These are phyloP conservation scores for Trichoderma oligosporum DNA, from an alignment of 2,329 filamentous ascomycete species.

Conservation along the genomic window DNA sequence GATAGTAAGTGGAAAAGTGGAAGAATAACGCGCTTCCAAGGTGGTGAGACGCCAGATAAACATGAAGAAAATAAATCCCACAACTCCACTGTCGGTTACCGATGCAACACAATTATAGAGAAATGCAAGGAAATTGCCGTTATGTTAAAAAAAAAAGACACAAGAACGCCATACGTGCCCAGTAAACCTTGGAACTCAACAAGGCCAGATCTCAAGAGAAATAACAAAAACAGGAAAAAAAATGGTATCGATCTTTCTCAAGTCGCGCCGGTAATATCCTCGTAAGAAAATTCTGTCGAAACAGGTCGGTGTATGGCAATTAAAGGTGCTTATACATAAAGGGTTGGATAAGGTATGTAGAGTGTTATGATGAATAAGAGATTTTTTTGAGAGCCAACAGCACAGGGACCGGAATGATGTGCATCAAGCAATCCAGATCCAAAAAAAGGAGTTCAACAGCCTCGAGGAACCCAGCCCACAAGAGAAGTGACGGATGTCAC, in stretches of 20 bases:
- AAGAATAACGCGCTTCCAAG: constrained; percentile 14
- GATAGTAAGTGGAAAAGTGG: constrained; percentile 6
- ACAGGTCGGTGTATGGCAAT: constrained; percentile 39
- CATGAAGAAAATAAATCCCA: constrained; percentile 18
- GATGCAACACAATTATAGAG: constrained; percentile 18
- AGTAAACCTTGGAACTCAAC: constrained; percentile 36
- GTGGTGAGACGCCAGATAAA: constrained; percentile 18
- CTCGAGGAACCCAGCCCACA: constrained; percentile 39
- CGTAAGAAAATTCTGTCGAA: constrained; percentile 40
- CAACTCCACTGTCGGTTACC: constrained; percentile 23
- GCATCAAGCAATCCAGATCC: constrained; percentile 28
- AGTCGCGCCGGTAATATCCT: constrained; percentile 39
- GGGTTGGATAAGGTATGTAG: constrained; percentile 23
- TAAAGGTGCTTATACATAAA: constrained; percentile 49
- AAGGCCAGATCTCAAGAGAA: constrained; percentile 32
- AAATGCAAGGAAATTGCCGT: constrained; percentile 22
- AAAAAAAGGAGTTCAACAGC: constrained; percentile 22
- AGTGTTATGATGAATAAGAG: constrained; percentile 7
- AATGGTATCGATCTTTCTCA: constrained; percentile 47
- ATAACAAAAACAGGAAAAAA: constrained; percentile 37
- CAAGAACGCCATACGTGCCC: constrained; percentile 40
- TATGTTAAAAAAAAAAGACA: constrained; percentile 35
- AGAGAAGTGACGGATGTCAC: constrained; percentile 42
- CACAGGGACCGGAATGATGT: constrained; percentile 22
- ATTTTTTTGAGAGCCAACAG: constrained; percentile 30